A percentile compares a stretch with the other conserved stretches of the same genome.
phyloP scores from a whole-genome alignment of 2,329 filamentous ascomycete genomes.

The Fusarium nodosum region DNA sequence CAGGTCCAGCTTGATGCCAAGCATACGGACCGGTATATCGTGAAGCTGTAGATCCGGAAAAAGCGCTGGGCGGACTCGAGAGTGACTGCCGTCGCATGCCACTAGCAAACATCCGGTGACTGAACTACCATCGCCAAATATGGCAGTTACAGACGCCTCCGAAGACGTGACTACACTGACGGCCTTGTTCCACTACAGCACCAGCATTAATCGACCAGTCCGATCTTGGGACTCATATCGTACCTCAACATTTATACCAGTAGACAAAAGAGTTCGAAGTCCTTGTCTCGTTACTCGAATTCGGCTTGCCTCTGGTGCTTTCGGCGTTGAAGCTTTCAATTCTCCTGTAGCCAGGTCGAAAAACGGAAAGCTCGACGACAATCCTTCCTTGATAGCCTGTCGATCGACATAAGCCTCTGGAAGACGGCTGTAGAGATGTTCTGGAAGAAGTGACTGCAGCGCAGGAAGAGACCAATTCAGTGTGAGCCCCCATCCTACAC shows the following conservation, averaged over 20 bases:
- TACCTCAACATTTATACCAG: conserved; percentile 63
- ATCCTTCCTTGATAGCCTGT: conserved; percentile 62
- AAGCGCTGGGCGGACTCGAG: conserved; percentile 57
- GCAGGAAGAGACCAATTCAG: conserved; percentile 72
- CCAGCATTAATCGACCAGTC: rapidly evolving
- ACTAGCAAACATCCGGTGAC: conserved; percentile 60
- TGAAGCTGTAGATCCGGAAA: conserved; percentile 55
- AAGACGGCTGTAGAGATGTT: conserved; percentile 59
- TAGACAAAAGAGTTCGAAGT: conserved; percentile 61
- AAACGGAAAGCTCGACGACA: conserved; percentile 65
- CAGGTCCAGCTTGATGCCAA: conserved; percentile 62
- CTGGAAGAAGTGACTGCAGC: conserved; percentile 65
- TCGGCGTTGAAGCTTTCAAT: conserved; percentile 57
- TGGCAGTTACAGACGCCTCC: conserved; percentile 55
- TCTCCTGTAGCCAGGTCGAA: conserved; percentile 67
- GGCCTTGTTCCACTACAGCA: conserved; percentile 57
- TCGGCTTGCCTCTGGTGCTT: conserved; percentile 59
- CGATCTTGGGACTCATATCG: rapidly evolving
- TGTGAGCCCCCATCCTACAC: conserved; percentile 72
- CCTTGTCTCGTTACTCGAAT: conserved; percentile 64
- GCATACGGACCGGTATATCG: conserved; percentile 62
- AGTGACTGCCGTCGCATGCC: conserved; percentile 65
- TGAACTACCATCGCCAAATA: conserved; percentile 62
- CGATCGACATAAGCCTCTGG: conserved; percentile 67
- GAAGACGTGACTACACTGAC: conserved; percentile 51